Base-by-base conservation (phyloP, 805 yeast genomes). In the Myxozyma udenii region DNA sequence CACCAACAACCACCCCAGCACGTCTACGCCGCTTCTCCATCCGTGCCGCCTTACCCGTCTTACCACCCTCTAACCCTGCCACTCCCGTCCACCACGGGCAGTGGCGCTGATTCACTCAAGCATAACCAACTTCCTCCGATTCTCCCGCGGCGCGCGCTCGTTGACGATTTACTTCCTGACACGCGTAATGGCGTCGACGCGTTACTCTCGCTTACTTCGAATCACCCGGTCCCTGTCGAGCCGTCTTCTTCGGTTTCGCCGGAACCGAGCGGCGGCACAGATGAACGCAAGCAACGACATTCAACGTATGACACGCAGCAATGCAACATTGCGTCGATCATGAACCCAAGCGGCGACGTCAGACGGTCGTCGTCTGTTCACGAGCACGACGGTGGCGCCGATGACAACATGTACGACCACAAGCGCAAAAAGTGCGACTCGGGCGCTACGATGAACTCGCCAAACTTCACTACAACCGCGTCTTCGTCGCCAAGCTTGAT, bases 111-210 rank as follows among this genome's bases (percentile, higher is more conserved):
- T 1, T 7, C 18, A 7, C 18, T 6, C 5, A 50, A 18, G 7
- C 39, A 26, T 23, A 14, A 45, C n/a, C 43, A 9, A 28, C 33
- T 28, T 28, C 33, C 33, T 9, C 33, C 33, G 14, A 28, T 28
- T 28, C 33, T 28, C 14, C 33, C 33, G 9, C 33, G 33, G 14
- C n/a, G n/a, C n/a, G n/a, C n/a, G n/a, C 33, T 14, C 14, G 12
- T 9, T 9, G 33, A 28, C 33, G 14, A 9, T 28, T 28, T 28
- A 28, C 9, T 28, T 9, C 33, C 48, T n/a, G 60, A 50, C 19
- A 51, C 56, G 12, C 44, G 58, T 1, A 58, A 53, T 28, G 60
- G 60, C 37, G 60, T 55, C 25, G 60, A 55, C 39, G 60, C 60
- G 2, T 36, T 55, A 1, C 58, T 55, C 6, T 42, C 54, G 7